These are phyloP conservation scores for Aspergillus tubingensis DNA, from an alignment of 2,329 filamentous ascomycete species.

Conservation along the genomic window DNA sequence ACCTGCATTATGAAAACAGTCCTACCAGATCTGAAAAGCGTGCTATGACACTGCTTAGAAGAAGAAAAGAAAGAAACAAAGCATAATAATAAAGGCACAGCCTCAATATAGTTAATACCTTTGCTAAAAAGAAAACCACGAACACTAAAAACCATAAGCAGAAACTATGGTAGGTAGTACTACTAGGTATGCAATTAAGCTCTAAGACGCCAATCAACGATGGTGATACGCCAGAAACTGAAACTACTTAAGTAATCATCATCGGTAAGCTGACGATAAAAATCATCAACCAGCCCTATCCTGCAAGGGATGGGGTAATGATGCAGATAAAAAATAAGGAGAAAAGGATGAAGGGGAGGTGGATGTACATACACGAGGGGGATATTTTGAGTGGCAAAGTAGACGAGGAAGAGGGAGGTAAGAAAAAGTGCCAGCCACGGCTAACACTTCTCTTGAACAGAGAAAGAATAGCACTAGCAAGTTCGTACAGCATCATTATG, in stretches of 20 bases:
- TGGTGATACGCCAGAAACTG: neutral
- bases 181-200: neutral
- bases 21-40: too few relatives aligned
- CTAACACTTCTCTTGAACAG: conserved; percentile 12
- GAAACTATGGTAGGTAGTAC: too few relatives aligned
- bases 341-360: neutral
- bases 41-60: too few relatives aligned
- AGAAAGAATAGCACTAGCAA: conserved; percentile 14
- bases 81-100: too few relatives aligned
- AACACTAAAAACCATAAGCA: too few relatives aligned
- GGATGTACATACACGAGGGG: neutral
- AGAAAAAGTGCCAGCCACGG: neutral
- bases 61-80: rapidly evolving
- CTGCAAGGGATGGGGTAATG: neutral
- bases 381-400: neutral
- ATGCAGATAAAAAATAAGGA: neutral
- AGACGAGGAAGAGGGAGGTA: neutral
- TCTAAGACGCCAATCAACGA: conserved; percentile 4
- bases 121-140: too few relatives aligned
- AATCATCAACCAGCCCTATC: too few relatives aligned
- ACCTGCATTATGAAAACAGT: too few relatives aligned
- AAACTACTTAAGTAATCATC: neutral
- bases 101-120: too few relatives aligned
- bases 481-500: conserved; percentile 24
- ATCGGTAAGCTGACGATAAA: too few relatives aligned